Base-by-base conservation (phyloP, 2,329 filamentous ascomycete species). In the Cladorrhinum sp. region DNA sequence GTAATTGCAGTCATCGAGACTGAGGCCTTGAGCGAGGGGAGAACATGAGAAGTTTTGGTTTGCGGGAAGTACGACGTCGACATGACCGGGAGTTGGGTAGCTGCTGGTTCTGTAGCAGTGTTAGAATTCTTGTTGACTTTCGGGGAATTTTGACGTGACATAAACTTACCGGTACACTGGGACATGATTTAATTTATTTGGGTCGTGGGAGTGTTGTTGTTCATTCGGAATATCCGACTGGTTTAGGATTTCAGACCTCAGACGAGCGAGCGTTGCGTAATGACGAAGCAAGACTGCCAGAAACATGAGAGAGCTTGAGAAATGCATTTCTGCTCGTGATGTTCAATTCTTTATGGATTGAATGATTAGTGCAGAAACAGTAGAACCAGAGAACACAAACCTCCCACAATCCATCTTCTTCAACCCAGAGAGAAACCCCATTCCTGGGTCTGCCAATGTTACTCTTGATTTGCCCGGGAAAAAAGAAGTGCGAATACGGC, bases 1-100 rank as follows among this genome's bases (percentile, higher is more conserved):
- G 64, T 71, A 66, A 33, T 63, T 55, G 64, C 70, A 72, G 63
- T 72, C 70, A 1, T 62, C 60, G 3, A 36, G n/a, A 23, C 18
- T 49, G 10, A 72, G 68, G 18, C 70, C 70, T 21, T 55, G 46
- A 20, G 63, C 64, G 8, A 62, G 64, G 4, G 48, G 52, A 64
- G 53, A 57, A 61, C 68, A 70, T 39, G 30, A 54, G 20, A 57
- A 57, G 9, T 48, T 20, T 30, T 42, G 26, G 48, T 28, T 33
- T 10, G 51, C 26, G 28, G 51, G 14, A 1, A 20, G 28, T n/a
- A n/a, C n/a, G 26, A 26, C 16, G 39, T 46, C 18, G 39, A 16
- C 39, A 46, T 18, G 33, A 36, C 16, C 21, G 14, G 28, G 33
- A 23, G 21, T n/a, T 30, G 30, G 53, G 10, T n/a, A 23, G 20